Base-by-base conservation (phyloP, 2,329 filamentous ascomycete species). In the Apiospora pterosperma region DNA sequence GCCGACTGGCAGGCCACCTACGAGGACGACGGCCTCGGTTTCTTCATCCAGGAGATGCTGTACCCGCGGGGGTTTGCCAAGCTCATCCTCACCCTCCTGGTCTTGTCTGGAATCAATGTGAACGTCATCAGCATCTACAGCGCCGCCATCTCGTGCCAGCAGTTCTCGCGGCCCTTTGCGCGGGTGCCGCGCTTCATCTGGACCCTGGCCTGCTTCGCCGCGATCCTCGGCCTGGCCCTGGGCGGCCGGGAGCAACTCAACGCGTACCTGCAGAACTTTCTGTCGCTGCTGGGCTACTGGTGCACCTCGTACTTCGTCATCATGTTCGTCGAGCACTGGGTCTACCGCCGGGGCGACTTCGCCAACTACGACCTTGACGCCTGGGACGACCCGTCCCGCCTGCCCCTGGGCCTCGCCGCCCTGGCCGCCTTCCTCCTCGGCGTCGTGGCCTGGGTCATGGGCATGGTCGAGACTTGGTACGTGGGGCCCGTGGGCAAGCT, bases 381-480 rank as follows among this genome's bases (percentile, higher is more conserved):
- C 7, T 85, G 82, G 81, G 80, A 84, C 65, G 76, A 77, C 48
- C 80, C 81, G 0, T 65, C 67, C 4, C 72, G 73, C 28, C 70
- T 85, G 68, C 82, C 82, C 0, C 44, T 80, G 16, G 83, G 82
- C 7, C 70, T 79, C 41, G 82, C 74, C 2, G 82, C 78, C 2
- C 69, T 77, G 0, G 64, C 75, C 4, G 80, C 82, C 0, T 85
- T 85, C 67, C 70, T 77, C 0, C 71, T 78, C 1, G 82, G 82
- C 1, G 73, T 81, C 8, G 78, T 76, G 10, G 60, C 60, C 60
- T 8, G 82, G 79, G 77, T 85, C 25, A 76, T 88, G 70, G 86
- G 85, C 1, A 88, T 89, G 85, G 80, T 79, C 59, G 81, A 87
- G 75, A 86, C 83, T 0, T 87, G 82, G 81, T 86, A 82, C 68